Base-by-base conservation (phyloP, 768 basidiomycete species). In the Crucibulum laeve region DNA sequence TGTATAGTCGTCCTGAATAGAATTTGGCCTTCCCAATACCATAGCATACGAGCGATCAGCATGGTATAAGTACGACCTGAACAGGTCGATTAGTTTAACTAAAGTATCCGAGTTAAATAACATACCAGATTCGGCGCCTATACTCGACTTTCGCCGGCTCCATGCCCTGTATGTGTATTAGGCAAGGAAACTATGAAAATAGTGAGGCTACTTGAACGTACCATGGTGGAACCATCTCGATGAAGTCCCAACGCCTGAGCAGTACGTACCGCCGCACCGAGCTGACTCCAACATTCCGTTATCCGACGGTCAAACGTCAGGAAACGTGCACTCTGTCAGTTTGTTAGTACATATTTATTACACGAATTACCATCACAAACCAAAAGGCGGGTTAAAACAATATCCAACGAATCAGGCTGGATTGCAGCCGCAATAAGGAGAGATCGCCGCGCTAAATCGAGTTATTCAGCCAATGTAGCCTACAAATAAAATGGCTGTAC, bases 271-370 rank as follows among this genome's bases (percentile, higher is more conserved):
- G 91, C 91, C 4, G 93, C 92, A 25, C 93, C 93, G 14, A 97
- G 71, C 55, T 95, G 91, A 59, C 89, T 91, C 91, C 93, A 97
- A 55, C 92, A 93, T 65, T 96, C 93, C 5, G 92, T 93, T 46
- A 95, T 87, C 37, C 88, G 80, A 38, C 87, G 80, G 57, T 91
- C 87, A 55, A 90, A 78, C 49, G 80, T 79, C 42, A 79, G 57
- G 56, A 78, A 78, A 10, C 77, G 70, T 37, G 77, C 76, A 49
- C 76, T 77, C 76, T 79, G 40, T 1, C 36, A 5, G 38, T 54
- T 40, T 63, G 62, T 3, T 77, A 71, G 38, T 81, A 58, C 53
- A 80, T 11, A 22, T 21, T 14, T 3, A 19, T 40, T 17, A 19
- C 11, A n/a, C 11, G 13, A 5, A 13, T 4, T 7, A 13, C 25